Evolutionary conservation across 2,329 filamentous ascomycete species (phyloP).

Genomic region (Onygenales sp.): DNA sequence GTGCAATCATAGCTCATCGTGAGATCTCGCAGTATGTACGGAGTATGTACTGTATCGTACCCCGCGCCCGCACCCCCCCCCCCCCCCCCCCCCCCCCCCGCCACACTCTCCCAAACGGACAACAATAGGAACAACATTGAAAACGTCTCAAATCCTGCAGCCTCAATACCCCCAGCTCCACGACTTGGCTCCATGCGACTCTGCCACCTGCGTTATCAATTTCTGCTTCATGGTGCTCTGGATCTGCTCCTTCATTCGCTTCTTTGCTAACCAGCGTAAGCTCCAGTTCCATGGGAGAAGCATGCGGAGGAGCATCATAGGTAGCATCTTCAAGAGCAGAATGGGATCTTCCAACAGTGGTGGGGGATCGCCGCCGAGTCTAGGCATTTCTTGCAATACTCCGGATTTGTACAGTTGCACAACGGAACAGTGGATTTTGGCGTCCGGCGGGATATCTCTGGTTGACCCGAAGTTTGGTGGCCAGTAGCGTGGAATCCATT

Average conservation of each 20-base stretch:
- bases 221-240: background rate
- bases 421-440: conserved; percentile 22
- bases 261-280: background rate
- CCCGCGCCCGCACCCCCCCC: no score
- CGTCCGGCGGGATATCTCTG: conserved; percentile 24
- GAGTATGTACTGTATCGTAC: no score
- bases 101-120: no score
- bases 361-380: conserved; percentile 13
- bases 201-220: background rate
- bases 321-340: background rate
- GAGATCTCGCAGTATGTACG: no score
- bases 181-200: background rate
- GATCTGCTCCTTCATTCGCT: background rate
- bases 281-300: conserved; percentile 9
- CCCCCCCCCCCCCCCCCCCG: no score
- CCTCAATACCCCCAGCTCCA: conserved; percentile 2
- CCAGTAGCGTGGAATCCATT: conserved; percentile 25
- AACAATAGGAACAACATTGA: background rate
- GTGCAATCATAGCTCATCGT: no score
- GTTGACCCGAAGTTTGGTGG: conserved; percentile 27
- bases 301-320: background rate
- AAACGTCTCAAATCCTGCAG: background rate
- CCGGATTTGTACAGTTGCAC: conserved; percentile 17
- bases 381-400: conserved; percentile 14
- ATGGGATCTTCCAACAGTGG: conserved; percentile 10